Base-by-base conservation (phyloP, 2,329 filamentous ascomycete species). In the Colletotrichum sublineola region DNA sequence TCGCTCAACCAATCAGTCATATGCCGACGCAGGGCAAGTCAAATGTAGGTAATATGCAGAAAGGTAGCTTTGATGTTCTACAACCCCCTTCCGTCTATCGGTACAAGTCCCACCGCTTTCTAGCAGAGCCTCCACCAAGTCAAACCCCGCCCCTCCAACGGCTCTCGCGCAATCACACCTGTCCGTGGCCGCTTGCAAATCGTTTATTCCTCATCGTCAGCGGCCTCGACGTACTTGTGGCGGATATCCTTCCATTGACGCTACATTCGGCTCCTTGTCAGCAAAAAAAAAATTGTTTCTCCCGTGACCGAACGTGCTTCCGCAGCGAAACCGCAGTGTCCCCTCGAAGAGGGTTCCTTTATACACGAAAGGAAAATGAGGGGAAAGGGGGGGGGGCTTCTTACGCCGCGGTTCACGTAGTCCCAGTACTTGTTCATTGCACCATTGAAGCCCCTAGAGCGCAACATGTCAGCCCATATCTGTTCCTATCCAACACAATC, bases 221-320 rank as follows among this genome's bases (percentile, higher is more conserved):
- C 89, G 73, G 88, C 87, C 85, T 93, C 85, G 79, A 97, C 84
- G 84, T 97, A 99, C 85, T 89, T 92, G 84, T 92, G 86, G 86
- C 97, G 96, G 87, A 99, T 98, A 84, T 99, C 96, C 90, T 98
- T 98, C 96, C 96, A 98, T 97, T 98, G 96, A 81, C 96, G 94
- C 96, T 98, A 81, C 78, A 60, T 20, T 15, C 50, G 38, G 33
- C 33, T 40, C 57, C 29, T 61, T 61, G 77, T 84, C 75, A 85
- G 82, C 77, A 75, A 71, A 64, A 75, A 71, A 64, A 71, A 71
- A 63, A 70, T n/a, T 2, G 42, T 24, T 24, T 38, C 20, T 15
- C 9, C 5, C 7, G 1, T 18, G 58, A 14, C n/a, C 29, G 5
- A 12, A 9, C 12, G 44, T 50, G 62, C 52, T 20, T 60, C 15